Evolutionary conservation across 768 basidiomycete species (phyloP).

Genomic region (Porphyrellus cyaneotinctus): DNA sequence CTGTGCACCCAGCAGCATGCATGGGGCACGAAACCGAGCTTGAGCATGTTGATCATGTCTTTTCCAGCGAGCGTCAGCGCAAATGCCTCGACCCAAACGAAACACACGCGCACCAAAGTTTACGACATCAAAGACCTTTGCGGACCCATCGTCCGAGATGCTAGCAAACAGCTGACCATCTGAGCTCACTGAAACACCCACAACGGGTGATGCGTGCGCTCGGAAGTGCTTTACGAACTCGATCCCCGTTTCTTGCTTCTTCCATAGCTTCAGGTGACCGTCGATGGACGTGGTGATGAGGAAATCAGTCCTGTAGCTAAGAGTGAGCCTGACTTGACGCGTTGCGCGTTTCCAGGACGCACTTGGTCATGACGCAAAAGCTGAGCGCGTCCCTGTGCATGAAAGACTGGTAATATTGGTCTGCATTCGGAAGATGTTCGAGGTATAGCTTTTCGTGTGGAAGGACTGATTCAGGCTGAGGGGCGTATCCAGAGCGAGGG

Average conservation of each 20-base stretch:
- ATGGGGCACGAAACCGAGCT: slow-evolving; percentile 79
- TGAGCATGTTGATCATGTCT: slow-evolving; percentile 99
- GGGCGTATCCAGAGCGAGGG: not conserved
- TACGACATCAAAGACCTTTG: slow-evolving; percentile 95
- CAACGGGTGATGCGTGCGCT: slow-evolving; percentile 78
- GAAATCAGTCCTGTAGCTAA: slow-evolving; percentile 72
- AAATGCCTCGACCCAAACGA: not conserved
- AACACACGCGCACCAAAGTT: slow-evolving; percentile 81
- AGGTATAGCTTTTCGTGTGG: slow-evolving; percentile 92
- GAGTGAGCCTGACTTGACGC: slow-evolving; percentile 4
- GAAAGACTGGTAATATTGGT: slow-evolving; percentile 95
- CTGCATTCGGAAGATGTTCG: slow-evolving; percentile 85
- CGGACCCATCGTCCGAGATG: slow-evolving; percentile 85
- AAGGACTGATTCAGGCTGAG: slow-evolving; percentile 53
- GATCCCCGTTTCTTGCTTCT: slow-evolving; percentile 92
- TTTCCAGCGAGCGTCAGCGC: not conserved
- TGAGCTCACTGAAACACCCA: slow-evolving; percentile 78
- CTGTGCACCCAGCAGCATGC: slow-evolving; percentile 95
- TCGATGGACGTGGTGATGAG: slow-evolving; percentile 92
- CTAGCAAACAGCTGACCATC: slow-evolving; percentile 93
- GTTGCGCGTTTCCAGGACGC: slow-evolving; percentile 18
- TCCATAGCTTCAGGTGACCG: slow-evolving; percentile 98
- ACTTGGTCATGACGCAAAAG: slow-evolving; percentile 88
- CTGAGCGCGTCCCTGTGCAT: slow-evolving; percentile 96
- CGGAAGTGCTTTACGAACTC: slow-evolving; percentile 99